Base-by-base conservation (phyloP, 2,329 filamentous ascomycete species). In the Alternaria metachromatica region DNA sequence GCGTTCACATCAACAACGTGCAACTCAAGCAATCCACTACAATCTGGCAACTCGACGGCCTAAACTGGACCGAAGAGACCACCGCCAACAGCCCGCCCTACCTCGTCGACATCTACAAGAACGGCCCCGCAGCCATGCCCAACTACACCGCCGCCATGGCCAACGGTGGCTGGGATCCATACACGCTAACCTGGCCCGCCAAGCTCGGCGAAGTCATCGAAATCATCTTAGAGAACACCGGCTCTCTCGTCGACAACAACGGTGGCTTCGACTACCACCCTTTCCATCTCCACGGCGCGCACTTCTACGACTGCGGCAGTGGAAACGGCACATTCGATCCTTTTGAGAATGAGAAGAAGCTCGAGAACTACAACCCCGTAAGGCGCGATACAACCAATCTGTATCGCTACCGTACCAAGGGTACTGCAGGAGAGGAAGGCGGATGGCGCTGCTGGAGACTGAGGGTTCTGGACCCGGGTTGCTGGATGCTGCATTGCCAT, bases 401-500 rank as follows among this genome's bases (percentile, higher is more conserved):
- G 4, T 88, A 88, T 66, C 77, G 85, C 2, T 90, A 89, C 66
- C 76, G 74, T 0, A 66, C 76, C 4, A 80, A 80, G 23, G 83
- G 82, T 0, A 66, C 66, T 3, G 73, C 82, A 0, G 77, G 82
- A 5, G 72, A 80, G 6, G 82, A 81, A 2, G 80, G 82, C 0
- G 87, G 88, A 0, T 91, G 88, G 88, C 80, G 88, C 20, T 88
- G 83, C 0, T 90, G 88, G 88, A 80, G 88, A 10, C 76, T 89
- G 1, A 80, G 86, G 4, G 84, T 89, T 3, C 41, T 67, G 21
- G 77, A 84, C 60, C 75, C 84, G 0, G 88, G 87, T 0, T 86
- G 86, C 4, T 89, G 87, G 87, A 86, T 89, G 86, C 80, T 89
- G 65, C 87, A 89, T 73, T 89, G 87, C 65, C 87, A 89, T 72